These are phyloP conservation scores for Candida quercuum DNA, from an alignment of 805 yeast species.

Conservation along the genomic window DNA sequence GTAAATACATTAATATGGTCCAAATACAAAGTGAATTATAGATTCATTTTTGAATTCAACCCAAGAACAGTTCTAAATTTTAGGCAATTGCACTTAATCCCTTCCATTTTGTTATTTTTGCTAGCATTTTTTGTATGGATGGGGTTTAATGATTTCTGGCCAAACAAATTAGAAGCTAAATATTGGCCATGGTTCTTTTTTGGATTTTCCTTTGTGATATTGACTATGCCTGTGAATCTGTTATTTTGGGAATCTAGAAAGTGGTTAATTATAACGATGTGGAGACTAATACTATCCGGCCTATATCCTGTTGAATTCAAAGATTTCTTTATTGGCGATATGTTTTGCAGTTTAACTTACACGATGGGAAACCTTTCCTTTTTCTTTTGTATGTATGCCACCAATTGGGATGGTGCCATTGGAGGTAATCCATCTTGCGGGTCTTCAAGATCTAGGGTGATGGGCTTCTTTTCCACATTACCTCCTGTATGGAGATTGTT, in stretches of 20 bases:
- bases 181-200: conserved; percentile 80
- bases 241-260: conserved; percentile 58
- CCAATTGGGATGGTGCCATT: conserved; percentile 57
- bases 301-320: conserved; percentile 92
- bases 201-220: conserved; percentile 40
- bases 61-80: conserved; percentile 60
- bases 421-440: conserved; percentile 54
- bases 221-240: conserved; percentile 58
- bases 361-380: conserved; percentile 80
- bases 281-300: conserved; percentile 77
- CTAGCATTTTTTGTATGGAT: conserved; percentile 67
- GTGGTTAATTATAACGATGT: conserved; percentile 69
- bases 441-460: conserved; percentile 62
- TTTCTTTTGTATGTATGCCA: conserved; percentile 77
- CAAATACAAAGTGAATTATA: conserved; percentile 73
- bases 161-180: conserved; percentile 49
- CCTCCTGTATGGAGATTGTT: conserved; percentile 89
- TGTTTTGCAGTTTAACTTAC: conserved; percentile 83
- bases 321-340: conserved; percentile 91
- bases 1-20: conserved; percentile 72
- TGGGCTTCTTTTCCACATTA: conserved; percentile 81
- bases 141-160: conserved; percentile 69
- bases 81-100: conserved; percentile 60
- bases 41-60: conserved; percentile 86
- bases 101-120: conserved; percentile 51